A percentile compares a stretch with the other conserved stretches of the same genome.
Conservation (phyloP, 2,329 filamentous ascomycete species). For the Dactylellina parvicollis region DNA sequence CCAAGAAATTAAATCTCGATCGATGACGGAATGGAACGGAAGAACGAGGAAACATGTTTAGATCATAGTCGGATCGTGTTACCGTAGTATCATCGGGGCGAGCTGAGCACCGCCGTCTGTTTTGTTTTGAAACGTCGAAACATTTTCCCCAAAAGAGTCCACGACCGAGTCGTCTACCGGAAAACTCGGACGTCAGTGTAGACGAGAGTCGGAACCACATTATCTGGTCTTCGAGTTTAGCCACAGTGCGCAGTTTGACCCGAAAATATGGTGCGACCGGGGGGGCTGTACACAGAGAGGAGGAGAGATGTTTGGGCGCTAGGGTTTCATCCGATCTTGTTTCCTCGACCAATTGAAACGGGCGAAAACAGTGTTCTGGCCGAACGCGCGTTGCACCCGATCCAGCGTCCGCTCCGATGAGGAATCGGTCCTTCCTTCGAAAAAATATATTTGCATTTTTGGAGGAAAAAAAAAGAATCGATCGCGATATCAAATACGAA, state of each 20-base stretch:
- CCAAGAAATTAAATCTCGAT: background rate
- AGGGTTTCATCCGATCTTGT: slow-evolving; percentile 19
- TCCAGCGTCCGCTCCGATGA: too few relatives aligned
- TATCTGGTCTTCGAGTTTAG: too few relatives aligned
- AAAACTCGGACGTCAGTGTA: too few relatives aligned
- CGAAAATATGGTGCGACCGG: background rate
- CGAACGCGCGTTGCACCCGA: background rate
- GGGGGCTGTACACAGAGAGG: background rate
- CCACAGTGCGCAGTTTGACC: too few relatives aligned
- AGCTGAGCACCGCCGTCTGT: background rate
- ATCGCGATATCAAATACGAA: background rate
- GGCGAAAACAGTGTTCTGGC: background rate
- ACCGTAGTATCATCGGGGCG: background rate
- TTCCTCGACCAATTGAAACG: background rate
- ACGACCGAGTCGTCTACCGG: too few relatives aligned
- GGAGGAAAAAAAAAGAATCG: too few relatives aligned
- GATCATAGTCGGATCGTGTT: too few relatives aligned
- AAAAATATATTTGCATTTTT: too few relatives aligned
- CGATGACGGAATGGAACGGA: too few relatives aligned
- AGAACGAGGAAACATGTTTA: too few relatives aligned
- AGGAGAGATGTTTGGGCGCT: background rate
- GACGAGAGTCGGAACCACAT: too few relatives aligned
- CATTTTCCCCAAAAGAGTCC: background rate
- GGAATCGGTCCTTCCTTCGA: too few relatives aligned
- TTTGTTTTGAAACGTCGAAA: background rate